Percentiles rank a stretch among this genome's conserved stretches.
Conservation (phyloP, 1,139 yeast genomes). For the Geotrichum cucujoidarum region DNA sequence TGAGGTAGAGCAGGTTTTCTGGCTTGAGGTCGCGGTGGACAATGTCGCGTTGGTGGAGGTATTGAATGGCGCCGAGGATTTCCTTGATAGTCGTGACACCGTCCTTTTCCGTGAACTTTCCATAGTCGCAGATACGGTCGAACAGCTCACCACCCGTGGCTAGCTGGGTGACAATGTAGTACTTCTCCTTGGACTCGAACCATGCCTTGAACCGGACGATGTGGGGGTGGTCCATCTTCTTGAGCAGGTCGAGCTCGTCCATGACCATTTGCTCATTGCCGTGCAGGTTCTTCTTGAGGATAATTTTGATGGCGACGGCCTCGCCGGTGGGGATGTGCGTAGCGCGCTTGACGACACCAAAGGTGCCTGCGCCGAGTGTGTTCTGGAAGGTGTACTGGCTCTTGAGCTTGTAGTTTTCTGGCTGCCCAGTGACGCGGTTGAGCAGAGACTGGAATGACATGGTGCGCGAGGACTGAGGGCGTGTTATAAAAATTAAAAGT, state of each 20-base stretch:
- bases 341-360: constrained; percentile 83
- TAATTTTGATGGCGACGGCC: constrained; percentile 81
- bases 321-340: constrained; percentile 53
- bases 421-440: constrained; percentile 57
- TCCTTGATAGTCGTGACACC: constrained; percentile 69
- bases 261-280: constrained; percentile 68
- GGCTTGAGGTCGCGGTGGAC: constrained; percentile 92
- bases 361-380: constrained; percentile 86
- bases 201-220: constrained; percentile 80
- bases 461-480: not conserved
- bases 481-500: not conserved
- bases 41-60: constrained; percentile 66
- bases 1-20: constrained; percentile 71
- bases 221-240: constrained; percentile 66
- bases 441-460: constrained; percentile 10
- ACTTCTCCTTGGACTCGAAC: constrained; percentile 71
- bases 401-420: constrained; percentile 61
- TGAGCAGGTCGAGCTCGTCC: constrained; percentile 69
- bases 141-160: constrained; percentile 92
- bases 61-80: constrained; percentile 65
- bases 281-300: constrained; percentile 71
- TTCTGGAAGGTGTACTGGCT: constrained; percentile 64
- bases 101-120: constrained; percentile 78
- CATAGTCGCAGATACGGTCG: constrained; percentile 71
- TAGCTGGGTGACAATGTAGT: constrained; percentile 47